Percentiles rank a stretch among this genome's conserved stretches.
Evolutionary conservation across 2,329 filamentous ascomycete species (phyloP).

Genomic region (Passalora sequoiae): DNA sequence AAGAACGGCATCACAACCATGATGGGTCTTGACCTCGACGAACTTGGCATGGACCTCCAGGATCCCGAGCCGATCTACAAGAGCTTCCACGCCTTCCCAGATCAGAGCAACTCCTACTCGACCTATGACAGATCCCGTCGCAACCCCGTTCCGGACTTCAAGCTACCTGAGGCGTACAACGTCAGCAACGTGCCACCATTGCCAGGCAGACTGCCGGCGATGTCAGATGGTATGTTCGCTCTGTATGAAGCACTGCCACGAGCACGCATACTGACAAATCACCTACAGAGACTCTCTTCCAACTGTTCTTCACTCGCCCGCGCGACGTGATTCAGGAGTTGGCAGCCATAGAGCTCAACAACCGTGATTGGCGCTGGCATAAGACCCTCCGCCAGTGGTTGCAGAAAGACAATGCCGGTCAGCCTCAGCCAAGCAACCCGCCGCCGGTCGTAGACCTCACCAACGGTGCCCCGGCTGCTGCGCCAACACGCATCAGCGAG

Average conservation of each 20-base stretch:
- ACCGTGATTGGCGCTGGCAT: slow-evolving; percentile 52
- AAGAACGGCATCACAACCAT: slow-evolving; percentile 41
- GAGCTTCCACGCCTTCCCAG: slow-evolving; percentile 61
- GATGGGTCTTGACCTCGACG: slow-evolving; percentile 60
- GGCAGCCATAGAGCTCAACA: slow-evolving; percentile 56
- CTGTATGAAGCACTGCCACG: not conserved
- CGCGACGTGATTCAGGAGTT: slow-evolving; percentile 62
- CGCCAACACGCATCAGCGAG: slow-evolving; percentile 42
- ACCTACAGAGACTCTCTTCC: slow-evolving; percentile 60
- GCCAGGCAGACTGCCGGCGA: slow-evolving; percentile 35
- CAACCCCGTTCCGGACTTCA: slow-evolving; percentile 59
- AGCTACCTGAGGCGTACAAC: slow-evolving; percentile 58
- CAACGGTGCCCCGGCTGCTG: slow-evolving; percentile 24
- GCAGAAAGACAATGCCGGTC: slow-evolving; percentile 42
- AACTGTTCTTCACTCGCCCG: slow-evolving; percentile 65
- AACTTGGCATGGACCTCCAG: slow-evolving; percentile 60
- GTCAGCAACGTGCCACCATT: slow-evolving; percentile 62
- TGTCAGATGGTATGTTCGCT: slow-evolving; percentile 32
- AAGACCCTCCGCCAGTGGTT: slow-evolving; percentile 51
- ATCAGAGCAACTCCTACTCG: slow-evolving; percentile 27
- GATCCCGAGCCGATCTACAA: slow-evolving; percentile 50
- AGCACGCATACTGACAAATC: slow-evolving; percentile 10
- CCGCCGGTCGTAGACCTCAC: slow-evolving; percentile 28
- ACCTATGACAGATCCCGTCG: slow-evolving; percentile 45
- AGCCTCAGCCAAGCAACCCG: slow-evolving; percentile 19